These are phyloP conservation scores for Camptophora hylomeconis DNA, from an alignment of 2,329 filamentous ascomycete species.

Conservation along the genomic window DNA sequence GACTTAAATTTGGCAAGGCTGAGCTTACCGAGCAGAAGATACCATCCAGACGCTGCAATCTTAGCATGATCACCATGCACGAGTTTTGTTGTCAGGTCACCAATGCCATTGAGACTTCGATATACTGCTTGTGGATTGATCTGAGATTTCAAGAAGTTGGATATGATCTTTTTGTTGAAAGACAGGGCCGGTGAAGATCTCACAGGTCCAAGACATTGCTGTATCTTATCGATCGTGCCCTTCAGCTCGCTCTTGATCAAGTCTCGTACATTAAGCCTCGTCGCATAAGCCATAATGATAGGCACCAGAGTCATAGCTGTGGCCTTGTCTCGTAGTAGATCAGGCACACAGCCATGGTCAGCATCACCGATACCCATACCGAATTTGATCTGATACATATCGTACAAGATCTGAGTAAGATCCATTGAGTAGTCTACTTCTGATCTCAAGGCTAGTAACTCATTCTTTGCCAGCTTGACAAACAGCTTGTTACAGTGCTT, in stretches of 20 bases:
- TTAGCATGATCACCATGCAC: conserved; percentile 56
- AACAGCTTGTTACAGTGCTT: conserved; percentile 77
- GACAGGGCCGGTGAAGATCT: conserved; percentile 68
- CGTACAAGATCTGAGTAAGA: conserved; percentile 70
- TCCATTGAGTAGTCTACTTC: conserved; percentile 78
- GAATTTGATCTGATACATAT: conserved; percentile 70
- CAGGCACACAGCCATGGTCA: conserved; percentile 67
- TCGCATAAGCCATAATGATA: conserved; percentile 67
- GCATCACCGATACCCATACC: conserved; percentile 52
- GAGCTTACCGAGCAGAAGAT: conserved; percentile 79
- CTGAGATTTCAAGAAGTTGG: conserved; percentile 66
- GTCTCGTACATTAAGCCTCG: conserved; percentile 78
- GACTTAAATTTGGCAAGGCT: conserved; percentile 73
- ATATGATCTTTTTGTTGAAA: conserved; percentile 78
- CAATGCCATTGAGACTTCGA: conserved; percentile 64
- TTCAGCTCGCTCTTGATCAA: conserved; percentile 84
- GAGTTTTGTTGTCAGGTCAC: conserved; percentile 58
- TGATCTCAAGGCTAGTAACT: conserved; percentile 63
- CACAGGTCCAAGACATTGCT: conserved; percentile 66
- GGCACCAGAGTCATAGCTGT: conserved; percentile 74
- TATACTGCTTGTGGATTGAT: conserved; percentile 73
- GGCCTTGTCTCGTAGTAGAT: conserved; percentile 55
- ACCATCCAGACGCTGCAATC: conserved; percentile 76
- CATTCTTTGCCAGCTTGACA: conserved; percentile 75
- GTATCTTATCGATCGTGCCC: conserved; percentile 81